Conservation (phyloP, 208 protist species). For the Crithidia fasciculata region DNA sequence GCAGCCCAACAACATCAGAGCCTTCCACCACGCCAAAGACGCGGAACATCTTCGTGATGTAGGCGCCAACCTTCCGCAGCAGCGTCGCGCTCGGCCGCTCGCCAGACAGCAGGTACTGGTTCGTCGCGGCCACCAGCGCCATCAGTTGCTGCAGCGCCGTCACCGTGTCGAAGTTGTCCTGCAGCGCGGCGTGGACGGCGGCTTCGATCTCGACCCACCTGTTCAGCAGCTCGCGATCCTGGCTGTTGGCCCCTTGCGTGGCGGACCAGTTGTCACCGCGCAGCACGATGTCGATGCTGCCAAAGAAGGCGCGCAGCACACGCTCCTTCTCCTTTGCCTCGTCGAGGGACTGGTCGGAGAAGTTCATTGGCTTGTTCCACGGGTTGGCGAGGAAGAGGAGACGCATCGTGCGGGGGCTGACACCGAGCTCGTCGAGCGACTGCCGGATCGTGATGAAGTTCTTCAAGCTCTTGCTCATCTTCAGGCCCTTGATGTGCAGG, state of each 20-base stretch:
- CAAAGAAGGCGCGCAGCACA: slow-evolving; percentile 88
- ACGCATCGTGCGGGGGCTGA: slow-evolving; percentile 88
- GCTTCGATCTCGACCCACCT: slow-evolving; percentile 53
- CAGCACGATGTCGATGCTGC: slow-evolving; percentile 67
- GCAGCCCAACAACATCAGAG: slow-evolving; percentile 70
- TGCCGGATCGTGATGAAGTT: slow-evolving; percentile 99
- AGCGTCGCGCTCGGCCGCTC: slow-evolving; percentile 64
- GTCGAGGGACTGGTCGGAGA: slow-evolving; percentile 91
- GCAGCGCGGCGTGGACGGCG: slow-evolving; percentile 85
- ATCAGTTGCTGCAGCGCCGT: slow-evolving; percentile 72
- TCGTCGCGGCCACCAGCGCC: slow-evolving; percentile 78
- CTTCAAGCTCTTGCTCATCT: slow-evolving; percentile 99
- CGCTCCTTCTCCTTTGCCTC: slow-evolving; percentile 84
- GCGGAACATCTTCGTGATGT: slow-evolving; percentile 92
- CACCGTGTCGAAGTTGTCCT: slow-evolving; percentile 95
- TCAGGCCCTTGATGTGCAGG: slow-evolving; percentile 97
- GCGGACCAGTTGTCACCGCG: slow-evolving; percentile 49
- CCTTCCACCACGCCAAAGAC: slow-evolving; percentile 93
- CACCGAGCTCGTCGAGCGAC: slow-evolving; percentile 74
- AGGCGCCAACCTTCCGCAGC: slow-evolving; percentile 75
- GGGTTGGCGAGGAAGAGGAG: slow-evolving; percentile 95
- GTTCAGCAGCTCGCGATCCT: slow-evolving; percentile 61
- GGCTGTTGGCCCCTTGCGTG: slow-evolving; percentile 52
- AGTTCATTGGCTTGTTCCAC: slow-evolving; percentile 94
- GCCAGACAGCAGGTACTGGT: slow-evolving; percentile 82